Evolutionary conservation across 1,284 basidiomycete genomes (phyloP).

Genomic region (Microbotryum saponariae): DNA sequence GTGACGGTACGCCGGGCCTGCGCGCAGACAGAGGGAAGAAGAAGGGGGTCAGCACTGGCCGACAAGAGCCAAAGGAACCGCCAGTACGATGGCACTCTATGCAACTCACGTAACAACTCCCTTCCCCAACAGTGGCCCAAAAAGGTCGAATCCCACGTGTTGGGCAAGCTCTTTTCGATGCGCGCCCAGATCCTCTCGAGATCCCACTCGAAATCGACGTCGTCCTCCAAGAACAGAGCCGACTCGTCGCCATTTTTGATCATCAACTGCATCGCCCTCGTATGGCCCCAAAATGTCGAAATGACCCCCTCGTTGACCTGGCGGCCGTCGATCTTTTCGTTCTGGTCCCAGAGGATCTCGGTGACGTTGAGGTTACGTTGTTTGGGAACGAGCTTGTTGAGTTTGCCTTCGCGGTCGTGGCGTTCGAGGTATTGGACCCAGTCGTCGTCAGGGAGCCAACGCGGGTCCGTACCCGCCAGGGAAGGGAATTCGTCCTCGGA

Average conservation of each 20-base stretch:
- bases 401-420: constrained; percentile 10
- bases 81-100: too few species aligned
- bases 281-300: constrained; percentile 33
- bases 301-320: constrained; percentile 33
- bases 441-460: constrained; percentile 5
- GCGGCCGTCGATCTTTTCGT: constrained; percentile 20
- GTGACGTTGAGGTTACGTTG: constrained; percentile 15
- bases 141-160: constrained; percentile 34
- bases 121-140: constrained; percentile 38
- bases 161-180: constrained; percentile 22
- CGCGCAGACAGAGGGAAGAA: neutral
- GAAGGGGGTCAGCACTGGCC: too few species aligned
- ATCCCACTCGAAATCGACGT: constrained; percentile 39
- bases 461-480: neutral
- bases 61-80: too few species aligned
- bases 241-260: constrained; percentile 29
- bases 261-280: constrained; percentile 26
- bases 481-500: neutral
- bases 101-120: constrained; percentile 28
- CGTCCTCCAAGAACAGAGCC: constrained; percentile 37
- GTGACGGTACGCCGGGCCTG: constrained; percentile 60
- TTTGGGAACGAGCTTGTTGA: constrained; percentile 8
- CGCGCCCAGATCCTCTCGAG: constrained; percentile 33
- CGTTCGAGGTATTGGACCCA: constrained; percentile 6
- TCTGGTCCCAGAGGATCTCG: constrained; percentile 29